These are phyloP conservation scores for Monosporascus sp. DNA, from an alignment of 2,329 filamentous ascomycete species.

Conservation along the genomic window DNA sequence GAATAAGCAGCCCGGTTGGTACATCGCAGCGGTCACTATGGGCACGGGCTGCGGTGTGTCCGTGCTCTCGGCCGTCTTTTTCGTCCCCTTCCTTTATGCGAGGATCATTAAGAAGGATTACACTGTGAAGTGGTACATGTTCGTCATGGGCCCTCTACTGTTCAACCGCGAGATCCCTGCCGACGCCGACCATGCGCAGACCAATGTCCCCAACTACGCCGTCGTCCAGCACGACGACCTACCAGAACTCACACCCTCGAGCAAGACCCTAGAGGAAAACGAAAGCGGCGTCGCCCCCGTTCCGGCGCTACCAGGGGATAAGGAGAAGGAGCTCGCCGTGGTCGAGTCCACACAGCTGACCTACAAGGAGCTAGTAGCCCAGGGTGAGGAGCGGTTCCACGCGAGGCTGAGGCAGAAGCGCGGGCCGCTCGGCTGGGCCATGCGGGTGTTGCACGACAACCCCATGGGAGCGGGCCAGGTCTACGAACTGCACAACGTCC, in stretches of 20 bases:
- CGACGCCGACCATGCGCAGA: slow-evolving; percentile 39
- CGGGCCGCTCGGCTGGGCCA: slow-evolving; percentile 76
- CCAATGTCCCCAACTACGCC: slow-evolving; percentile 67
- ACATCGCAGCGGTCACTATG: slow-evolving; percentile 60
- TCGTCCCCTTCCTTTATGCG: slow-evolving; percentile 61
- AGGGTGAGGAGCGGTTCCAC: slow-evolving; percentile 53
- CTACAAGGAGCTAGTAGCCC: slow-evolving; percentile 57
- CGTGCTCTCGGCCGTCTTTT: slow-evolving; percentile 60
- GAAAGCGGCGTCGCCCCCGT: slow-evolving; percentile 18
- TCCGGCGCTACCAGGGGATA: slow-evolving; percentile 20
- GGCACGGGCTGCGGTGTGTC: slow-evolving; percentile 57
- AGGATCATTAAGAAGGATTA: slow-evolving; percentile 65
- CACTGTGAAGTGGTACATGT: slow-evolving; percentile 57
- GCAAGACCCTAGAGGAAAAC: slow-evolving; percentile 26
- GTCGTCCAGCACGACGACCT: slow-evolving; percentile 63
- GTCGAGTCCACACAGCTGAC: slow-evolving; percentile 45
- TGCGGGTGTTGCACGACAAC: slow-evolving; percentile 71
- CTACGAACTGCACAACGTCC: slow-evolving; percentile 69
- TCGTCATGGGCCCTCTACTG: slow-evolving; percentile 58
- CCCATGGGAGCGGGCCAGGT: slow-evolving; percentile 66
- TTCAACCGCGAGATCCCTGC: slow-evolving; percentile 52
- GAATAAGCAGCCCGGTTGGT: slow-evolving; percentile 61
- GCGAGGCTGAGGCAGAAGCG: slow-evolving; percentile 55
- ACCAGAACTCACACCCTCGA: slow-evolving; percentile 25
- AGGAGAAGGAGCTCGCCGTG: slow-evolving; percentile 38